Evolutionary conservation across 2,329 filamentous ascomycete genomes (phyloP).

Genomic region (Fusarium euwallaceae): DNA sequence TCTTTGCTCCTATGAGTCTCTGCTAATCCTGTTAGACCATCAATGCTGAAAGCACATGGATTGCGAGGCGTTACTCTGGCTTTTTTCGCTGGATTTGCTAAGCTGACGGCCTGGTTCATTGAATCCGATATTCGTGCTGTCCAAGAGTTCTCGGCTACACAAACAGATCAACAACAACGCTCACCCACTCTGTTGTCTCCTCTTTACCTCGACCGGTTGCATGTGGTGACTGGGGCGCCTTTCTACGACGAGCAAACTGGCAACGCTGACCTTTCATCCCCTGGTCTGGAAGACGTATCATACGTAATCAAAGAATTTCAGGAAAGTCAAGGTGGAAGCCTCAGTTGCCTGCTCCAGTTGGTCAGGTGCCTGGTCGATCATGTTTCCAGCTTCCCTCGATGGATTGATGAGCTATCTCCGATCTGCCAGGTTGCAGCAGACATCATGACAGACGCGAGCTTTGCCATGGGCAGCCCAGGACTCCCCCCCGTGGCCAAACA

Average conservation of each 20-base stretch:
- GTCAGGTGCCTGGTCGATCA: conserved; percentile 56
- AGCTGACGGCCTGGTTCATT: conserved; percentile 66
- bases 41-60: conserved; percentile 39
- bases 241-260: conserved; percentile 28
- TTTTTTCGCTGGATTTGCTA: conserved; percentile 60
- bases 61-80: conserved; percentile 49
- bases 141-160: conserved; percentile 28
- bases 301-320: conserved; percentile 62
- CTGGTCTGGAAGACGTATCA: conserved; percentile 36
- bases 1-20: not conserved
- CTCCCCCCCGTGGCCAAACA: conserved; percentile 45
- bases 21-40: conserved; percentile 42
- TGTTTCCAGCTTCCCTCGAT: conserved; percentile 61
- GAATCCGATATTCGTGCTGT: conserved; percentile 57
- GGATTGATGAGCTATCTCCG: conserved; percentile 59
- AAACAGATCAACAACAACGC: conserved; percentile 23
- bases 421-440: conserved; percentile 54
- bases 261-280: conserved; percentile 19
- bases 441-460: conserved; percentile 49
- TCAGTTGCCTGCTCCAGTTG: conserved; percentile 59
- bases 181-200: conserved; percentile 46
- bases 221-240: conserved; percentile 42
- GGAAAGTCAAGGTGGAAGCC: conserved; percentile 56
- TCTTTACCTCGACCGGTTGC: conserved; percentile 61
- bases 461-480: conserved; percentile 34